phyloP scores from a whole-genome alignment of 306 rosid genomes.

The Hippophae tibetana region DNA sequence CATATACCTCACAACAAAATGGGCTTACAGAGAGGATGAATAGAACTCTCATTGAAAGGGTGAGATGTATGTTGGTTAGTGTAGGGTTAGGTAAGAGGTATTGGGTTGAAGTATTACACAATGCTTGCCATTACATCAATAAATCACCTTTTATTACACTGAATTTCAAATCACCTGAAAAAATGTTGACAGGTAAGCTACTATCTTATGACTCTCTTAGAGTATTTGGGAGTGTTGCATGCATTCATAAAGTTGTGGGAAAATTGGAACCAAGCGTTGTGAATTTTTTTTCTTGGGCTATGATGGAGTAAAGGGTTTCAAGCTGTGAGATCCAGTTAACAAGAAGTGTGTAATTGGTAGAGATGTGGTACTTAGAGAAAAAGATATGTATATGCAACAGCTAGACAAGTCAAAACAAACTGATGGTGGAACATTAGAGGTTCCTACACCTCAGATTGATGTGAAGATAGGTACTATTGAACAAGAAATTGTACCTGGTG shows the following conservation, averaged over 20 bases:
- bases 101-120: not conserved
- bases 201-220: too few species aligned
- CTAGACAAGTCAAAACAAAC: too few species aligned
- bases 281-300: too few species aligned
- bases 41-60: not conserved
- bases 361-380: not conserved
- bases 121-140: not conserved
- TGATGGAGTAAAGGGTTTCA: not conserved
- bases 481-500: too few species aligned
- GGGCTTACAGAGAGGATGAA: not conserved
- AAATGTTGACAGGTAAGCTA: not conserved
- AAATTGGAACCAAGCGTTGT: not conserved
- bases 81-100: not conserved
- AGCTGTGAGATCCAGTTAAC: not conserved
- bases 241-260: not conserved
- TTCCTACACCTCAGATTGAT: too few species aligned
- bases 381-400: too few species aligned
- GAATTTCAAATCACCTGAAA: not conserved
- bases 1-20: not conserved
- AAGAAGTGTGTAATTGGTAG: not conserved
- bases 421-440: too few species aligned
- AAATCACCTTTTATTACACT: not conserved
- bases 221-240: not conserved
- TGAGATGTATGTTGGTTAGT: not conserved
- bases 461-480: too few species aligned